phyloP scores from a whole-genome alignment of 2,329 filamentous ascomycete genomes.

The Exophiala sideris region DNA sequence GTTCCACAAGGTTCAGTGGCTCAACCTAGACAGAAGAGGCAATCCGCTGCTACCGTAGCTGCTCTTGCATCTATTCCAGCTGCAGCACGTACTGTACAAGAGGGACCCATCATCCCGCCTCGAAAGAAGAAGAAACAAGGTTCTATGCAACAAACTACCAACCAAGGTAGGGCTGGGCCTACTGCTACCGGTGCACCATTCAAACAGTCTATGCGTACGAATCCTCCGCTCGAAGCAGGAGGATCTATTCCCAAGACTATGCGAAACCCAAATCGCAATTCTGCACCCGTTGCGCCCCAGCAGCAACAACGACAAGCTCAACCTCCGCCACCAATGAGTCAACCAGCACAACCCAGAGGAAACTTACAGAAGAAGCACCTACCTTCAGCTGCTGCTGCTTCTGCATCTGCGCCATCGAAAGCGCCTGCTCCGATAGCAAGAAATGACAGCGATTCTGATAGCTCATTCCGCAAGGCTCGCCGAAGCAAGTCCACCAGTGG shows the following conservation, averaged over 20 bases:
- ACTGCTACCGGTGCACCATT: constrained; percentile 13
- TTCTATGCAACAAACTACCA: constrained; percentile 5
- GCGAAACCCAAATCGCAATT: constrained; percentile 18
- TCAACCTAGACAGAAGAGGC: constrained; percentile 19
- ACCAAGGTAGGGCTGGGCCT: constrained; percentile 2
- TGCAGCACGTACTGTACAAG: constrained; percentile 2
- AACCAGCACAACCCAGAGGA: constrained; percentile 25
- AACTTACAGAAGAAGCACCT: constrained; percentile 37
- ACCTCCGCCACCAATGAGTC: constrained; percentile 4
- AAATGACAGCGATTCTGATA: constrained; percentile 64
- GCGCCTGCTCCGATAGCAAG: constrained; percentile 31
- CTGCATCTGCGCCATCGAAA: constrained; percentile 2
- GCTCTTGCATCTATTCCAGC: constrained; percentile 18
- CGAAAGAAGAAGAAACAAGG: constrained; percentile 8
- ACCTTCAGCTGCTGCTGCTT: constrained; percentile 26
- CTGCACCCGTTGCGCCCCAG: not conserved
- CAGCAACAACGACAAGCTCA: constrained; percentile 3
- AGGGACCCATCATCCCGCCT: constrained; percentile 3
- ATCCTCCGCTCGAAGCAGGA: constrained; percentile 12
- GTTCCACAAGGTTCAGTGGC: not conserved
- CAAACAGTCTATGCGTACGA: constrained; percentile 26
- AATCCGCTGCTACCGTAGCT: constrained; percentile 17
- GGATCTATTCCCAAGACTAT: constrained; percentile 20
- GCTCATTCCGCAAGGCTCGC: constrained; percentile 72
- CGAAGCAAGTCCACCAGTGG: constrained; percentile 41